phyloP scores from a whole-genome alignment of 208 protist genomes.

The Trypanosoma boissoni region DNA sequence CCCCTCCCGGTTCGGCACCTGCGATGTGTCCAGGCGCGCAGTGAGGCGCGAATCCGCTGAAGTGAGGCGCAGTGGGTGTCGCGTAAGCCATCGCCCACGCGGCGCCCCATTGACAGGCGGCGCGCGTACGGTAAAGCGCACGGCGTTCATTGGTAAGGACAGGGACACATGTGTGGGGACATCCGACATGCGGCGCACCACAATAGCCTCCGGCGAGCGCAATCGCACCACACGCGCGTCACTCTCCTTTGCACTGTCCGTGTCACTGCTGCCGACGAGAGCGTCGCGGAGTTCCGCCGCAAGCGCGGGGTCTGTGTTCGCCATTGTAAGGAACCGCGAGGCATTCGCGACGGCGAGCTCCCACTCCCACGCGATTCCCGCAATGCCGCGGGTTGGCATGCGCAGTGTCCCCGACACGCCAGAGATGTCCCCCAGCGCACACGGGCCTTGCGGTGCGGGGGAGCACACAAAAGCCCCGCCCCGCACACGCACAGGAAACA shows the following conservation, averaged over 20 bases:
- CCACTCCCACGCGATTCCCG: constrained; percentile 56
- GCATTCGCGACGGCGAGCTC: constrained; percentile 35
- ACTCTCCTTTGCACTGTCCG: not conserved
- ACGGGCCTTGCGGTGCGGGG: constrained; percentile 7
- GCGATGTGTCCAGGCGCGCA: constrained; percentile 49
- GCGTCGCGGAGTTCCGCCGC: constrained; percentile 24
- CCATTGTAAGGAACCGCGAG: constrained; percentile 18
- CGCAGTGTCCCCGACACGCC: constrained; percentile 37
- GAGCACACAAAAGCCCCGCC: too few relatives aligned
- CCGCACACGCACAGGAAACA: too few relatives aligned
- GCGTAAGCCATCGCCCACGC: constrained; percentile 44
- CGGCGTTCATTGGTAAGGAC: constrained; percentile 72
- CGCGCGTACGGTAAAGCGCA: constrained; percentile 39
- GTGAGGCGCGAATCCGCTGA: constrained; percentile 49
- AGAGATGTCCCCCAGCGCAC: not conserved
- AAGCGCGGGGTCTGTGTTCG: constrained; percentile 50
- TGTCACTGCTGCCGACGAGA: not conserved
- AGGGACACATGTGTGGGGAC: constrained; percentile 41
- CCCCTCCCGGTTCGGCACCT: constrained; percentile 64
- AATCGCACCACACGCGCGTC: constrained; percentile 37
- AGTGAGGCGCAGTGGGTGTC: constrained; percentile 38
- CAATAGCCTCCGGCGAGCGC: constrained; percentile 40
- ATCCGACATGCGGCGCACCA: constrained; percentile 60
- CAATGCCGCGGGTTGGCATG: constrained; percentile 46
- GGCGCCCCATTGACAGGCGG: constrained; percentile 27